Evolutionary conservation across 129 eudicot genomes (phyloP).

Genomic region (Rutidosis leptorrhynchoides): DNA sequence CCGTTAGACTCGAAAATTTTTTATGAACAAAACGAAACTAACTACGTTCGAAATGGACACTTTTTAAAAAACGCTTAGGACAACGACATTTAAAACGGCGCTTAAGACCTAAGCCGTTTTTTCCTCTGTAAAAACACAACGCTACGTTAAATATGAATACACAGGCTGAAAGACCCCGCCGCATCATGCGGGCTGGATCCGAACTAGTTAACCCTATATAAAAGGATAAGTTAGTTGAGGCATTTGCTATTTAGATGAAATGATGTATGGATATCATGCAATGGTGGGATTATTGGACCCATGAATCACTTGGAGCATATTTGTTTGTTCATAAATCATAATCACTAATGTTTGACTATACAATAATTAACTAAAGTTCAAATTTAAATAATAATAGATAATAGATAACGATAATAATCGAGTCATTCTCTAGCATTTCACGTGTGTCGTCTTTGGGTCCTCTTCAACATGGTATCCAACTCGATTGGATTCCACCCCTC

Average conservation of each 20-base stretch:
- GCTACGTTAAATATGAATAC: no score
- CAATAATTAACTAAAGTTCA: slow-evolving; percentile 12
- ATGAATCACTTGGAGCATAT: slow-evolving; percentile 29
- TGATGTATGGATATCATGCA: slow-evolving; percentile 29
- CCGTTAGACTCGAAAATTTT: no score
- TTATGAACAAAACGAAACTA: no score
- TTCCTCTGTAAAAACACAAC: no score
- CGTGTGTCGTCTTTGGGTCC: slow-evolving; percentile 34
- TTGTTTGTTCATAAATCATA: slow-evolving; percentile 32
- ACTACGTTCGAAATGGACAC: no score
- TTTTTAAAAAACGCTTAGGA: no score
- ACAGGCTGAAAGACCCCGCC: no score
- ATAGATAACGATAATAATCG: slow-evolving; percentile 33
- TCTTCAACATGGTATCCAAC: slow-evolving; percentile 21
- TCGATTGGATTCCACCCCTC: slow-evolving; percentile 10
- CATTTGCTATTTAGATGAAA: slow-evolving; percentile 34
- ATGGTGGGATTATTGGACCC: slow-evolving; percentile 28
- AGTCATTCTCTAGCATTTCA: slow-evolving; percentile 35
- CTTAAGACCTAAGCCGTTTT: no score
- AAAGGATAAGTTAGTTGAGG: no score
- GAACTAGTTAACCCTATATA: no score
- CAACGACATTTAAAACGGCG: no score
- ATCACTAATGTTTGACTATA: slow-evolving; percentile 33
- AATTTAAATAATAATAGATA: slow-evolving; percentile 4
- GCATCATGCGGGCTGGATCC: no score